phyloP scores from a whole-genome alignment of 2,329 filamentous ascomycete genomes.

The Paraphaeosphaeria minitans region DNA sequence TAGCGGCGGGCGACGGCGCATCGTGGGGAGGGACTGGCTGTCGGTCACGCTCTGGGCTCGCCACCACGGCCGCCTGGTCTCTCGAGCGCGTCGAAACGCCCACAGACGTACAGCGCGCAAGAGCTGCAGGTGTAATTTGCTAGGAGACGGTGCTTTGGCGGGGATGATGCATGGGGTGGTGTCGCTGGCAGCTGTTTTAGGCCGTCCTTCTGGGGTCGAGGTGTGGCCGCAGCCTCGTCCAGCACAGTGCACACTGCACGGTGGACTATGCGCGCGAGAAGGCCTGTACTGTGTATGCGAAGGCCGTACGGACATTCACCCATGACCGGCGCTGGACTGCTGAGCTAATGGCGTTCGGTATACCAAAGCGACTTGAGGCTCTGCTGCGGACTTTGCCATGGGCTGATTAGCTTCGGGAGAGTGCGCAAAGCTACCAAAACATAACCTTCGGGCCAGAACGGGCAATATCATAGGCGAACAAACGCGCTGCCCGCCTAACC shows the following conservation, averaged over 20 bases:
- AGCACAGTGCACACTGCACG: conserved; percentile 10
- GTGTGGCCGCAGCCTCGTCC: conserved; percentile 15
- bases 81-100: not conserved
- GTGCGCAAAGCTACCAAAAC: not conserved
- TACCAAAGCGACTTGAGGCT: not conserved
- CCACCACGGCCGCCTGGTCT: not conserved
- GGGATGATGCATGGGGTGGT: not conserved
- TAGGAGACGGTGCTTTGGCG: conserved; percentile 4
- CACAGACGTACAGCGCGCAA: not conserved
- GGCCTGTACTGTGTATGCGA: conserved; percentile 7
- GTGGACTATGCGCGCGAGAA: conserved; percentile 13
- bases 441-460: conserved; percentile 14
- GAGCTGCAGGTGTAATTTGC: conserved; percentile 2
- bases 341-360: conserved; percentile 3
- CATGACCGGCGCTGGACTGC: conserved; percentile 18
- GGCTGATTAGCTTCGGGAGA: conserved; percentile 18
- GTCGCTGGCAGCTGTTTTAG: conserved; percentile 2
- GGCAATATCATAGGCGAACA: conserved; percentile 19
- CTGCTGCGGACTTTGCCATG: conserved; percentile 8
- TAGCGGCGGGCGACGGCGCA: conserved; percentile 1
- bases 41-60: conserved; percentile 6
- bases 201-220: not conserved
- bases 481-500: conserved; percentile 5
- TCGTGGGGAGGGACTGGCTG: conserved; percentile 2
- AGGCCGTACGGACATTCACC: conserved; percentile 12